Evolutionary conservation across 345 rosid genomes (phyloP).

Genomic region (Arabidopsis thaliana): TAIR10.1 NC_003070.9:19842501-19843000

Average conservation of each 20-base stretch:
- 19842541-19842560: constrained; percentile 14
- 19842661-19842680: constrained; percentile 72
- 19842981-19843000: constrained; percentile 55
- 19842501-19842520: constrained; percentile 68
- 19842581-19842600: background rate
- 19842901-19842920: constrained; percentile 62
- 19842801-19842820: constrained; percentile 39
- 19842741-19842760: constrained; percentile 45
- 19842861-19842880: constrained; percentile 64
- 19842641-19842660: constrained; percentile 55
- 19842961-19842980: constrained; percentile 46
- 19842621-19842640: constrained; percentile 52
- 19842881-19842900: constrained; percentile 70
- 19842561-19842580: background rate
- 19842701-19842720: constrained; percentile 46
- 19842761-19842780: background rate
- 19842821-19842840: constrained; percentile 68
- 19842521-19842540: constrained; percentile 26
- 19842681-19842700: constrained; percentile 47
- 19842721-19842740: constrained; percentile 61
- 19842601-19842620: constrained; percentile 3
- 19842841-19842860: constrained; percentile 48
- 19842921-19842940: constrained; percentile 52
- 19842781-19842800: background rate
- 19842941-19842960: constrained; percentile 52